These are phyloP conservation scores for Papiliotrema terrestris DNA, from an alignment of 1,284 basidiomycete species.

Conservation along the genomic window DNA sequence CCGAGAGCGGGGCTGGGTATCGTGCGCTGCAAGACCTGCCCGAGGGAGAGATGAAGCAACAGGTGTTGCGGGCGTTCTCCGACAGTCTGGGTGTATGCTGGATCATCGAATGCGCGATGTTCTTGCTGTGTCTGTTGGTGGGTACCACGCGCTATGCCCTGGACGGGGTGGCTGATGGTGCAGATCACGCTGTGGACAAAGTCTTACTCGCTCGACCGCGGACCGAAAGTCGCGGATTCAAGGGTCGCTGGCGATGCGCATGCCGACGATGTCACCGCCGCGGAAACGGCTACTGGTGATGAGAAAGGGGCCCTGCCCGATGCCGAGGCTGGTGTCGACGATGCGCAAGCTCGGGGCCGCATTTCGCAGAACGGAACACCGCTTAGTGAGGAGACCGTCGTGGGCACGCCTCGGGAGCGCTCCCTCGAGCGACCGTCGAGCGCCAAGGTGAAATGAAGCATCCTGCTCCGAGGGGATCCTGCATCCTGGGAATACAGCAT, in stretches of 20 bases:
- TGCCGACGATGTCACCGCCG: background rate
- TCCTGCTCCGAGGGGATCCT: too few species aligned
- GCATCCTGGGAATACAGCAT: too few species aligned
- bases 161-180: background rate
- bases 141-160: background rate
- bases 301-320: background rate
- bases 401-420: background rate
- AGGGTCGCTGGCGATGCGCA: background rate
- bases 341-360: too few species aligned
- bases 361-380: background rate
- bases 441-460: too few species aligned
- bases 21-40: slow-evolving; percentile 31
- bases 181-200: slow-evolving; percentile 3
- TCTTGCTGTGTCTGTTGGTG: slow-evolving; percentile 16
- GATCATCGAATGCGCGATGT: slow-evolving; percentile 25
- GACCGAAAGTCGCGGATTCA: background rate
- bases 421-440: background rate
- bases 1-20: slow-evolving; percentile 30
- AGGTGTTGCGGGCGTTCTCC: slow-evolving; percentile 35
- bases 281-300: background rate
- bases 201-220: slow-evolving; percentile 15
- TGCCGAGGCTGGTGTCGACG: background rate
- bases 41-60: slow-evolving; percentile 20
- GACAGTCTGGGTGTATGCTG: slow-evolving; percentile 32
- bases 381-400: background rate